Evolutionary conservation across 495 filamentous ascomycete genomes (phyloP).

Genomic region (Astrothelium macrocarpum): DNA sequence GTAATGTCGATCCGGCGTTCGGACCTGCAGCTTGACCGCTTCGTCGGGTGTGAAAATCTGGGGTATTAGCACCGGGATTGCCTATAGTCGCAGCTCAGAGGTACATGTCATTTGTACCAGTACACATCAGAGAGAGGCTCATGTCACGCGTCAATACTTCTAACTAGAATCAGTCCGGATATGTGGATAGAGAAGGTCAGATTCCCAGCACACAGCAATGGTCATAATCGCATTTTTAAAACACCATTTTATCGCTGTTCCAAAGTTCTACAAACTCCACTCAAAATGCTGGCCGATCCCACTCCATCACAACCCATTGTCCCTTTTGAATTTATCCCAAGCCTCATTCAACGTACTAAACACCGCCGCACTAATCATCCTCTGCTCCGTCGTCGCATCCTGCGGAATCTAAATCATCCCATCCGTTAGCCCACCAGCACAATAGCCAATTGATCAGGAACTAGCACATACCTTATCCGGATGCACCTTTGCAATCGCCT

Average conservation of each 20-base stretch:
- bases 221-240: background rate
- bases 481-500: constrained; percentile 96
- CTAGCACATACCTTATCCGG: constrained; percentile 78
- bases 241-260: background rate
- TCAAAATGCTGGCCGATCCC: background rate
- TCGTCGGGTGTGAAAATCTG: constrained; percentile 3
- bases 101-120: no score
- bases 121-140: no score
- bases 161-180: background rate
- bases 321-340: constrained; percentile 94
- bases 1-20: background rate
- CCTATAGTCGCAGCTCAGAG: background rate
- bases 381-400: constrained; percentile 84
- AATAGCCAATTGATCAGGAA: constrained; percentile 7
- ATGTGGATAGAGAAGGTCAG: background rate
- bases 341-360: constrained; percentile 93
- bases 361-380: constrained; percentile 82
- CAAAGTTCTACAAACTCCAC: background rate
- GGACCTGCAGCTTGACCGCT: background rate
- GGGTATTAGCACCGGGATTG: background rate
- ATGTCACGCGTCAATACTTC: no score
- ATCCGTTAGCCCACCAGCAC: no score
- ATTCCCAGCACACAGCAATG: background rate
- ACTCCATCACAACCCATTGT: constrained; percentile 60
- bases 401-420: constrained; percentile 65